Evolutionary conservation across 2,329 filamentous ascomycete genomes (phyloP), one percentile per base, ranked within the genome.

Genomic region (Thelonectria discophora): DNA sequence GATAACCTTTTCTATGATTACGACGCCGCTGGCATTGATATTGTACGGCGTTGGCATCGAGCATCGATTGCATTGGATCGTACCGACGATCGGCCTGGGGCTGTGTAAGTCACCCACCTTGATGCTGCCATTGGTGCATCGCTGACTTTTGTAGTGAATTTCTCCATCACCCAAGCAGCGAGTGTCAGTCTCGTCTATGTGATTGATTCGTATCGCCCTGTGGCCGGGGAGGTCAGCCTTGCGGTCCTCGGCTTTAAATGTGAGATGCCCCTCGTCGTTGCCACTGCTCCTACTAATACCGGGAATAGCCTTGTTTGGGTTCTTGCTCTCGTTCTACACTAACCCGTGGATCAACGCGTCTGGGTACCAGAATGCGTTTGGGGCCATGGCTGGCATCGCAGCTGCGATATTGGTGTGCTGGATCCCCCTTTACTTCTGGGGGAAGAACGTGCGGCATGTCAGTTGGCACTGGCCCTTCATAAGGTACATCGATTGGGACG

Each of bases 311-410:
- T 71, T 81, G 8, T 86, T 88, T 67, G 85, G 84, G 5, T 88
- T 88, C 69, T 74, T 87, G 1, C 76, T 88, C 1, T 84, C 81
- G 0, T 88, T 88, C 69, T 87, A 87, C 69, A 87, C 84, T 1
- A 88, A 88, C 67, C 80, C 83, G 0, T 88, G 85, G 85, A 80
- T 88, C 39, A 73, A 76, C 7, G 30, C 77, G 58, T 73, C 73
- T 1, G 86, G 85, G 1, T 87, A 87, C 66, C 63, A 75, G 12
- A 74, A 78, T 37, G 80, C 84, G 2, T 88, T 81, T 63, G 84
- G 84, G 3, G 77, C 80, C n/a, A 87, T 88, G 84, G 85, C 84
- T 8, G 84, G 79, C 11, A 86, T 87, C 47, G 75, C 80, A 10
- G 80, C 77, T 12, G 76, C 66, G 13, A 73, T 86, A 3, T 69